Base-by-base conservation (phyloP, 1,284 basidiomycete species). In the Irpex rosettiformis region DNA sequence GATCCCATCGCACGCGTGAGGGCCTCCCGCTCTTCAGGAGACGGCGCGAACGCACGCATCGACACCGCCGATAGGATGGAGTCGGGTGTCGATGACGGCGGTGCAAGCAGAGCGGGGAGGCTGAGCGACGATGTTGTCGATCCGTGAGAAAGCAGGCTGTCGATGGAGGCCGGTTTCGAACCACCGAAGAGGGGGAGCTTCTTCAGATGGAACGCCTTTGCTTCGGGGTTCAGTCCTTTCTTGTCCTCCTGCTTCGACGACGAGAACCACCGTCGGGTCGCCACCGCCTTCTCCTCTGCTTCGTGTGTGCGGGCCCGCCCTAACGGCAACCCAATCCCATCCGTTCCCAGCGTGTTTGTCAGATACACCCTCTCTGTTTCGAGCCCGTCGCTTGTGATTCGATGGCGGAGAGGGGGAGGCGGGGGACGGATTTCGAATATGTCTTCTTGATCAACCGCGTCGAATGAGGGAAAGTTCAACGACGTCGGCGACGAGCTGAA, bases 161-260 rank as follows among this genome's bases (percentile, higher is more conserved):
- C 56, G 52, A 61, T 45, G 59, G 62, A 28, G 54, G 56, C 48
- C 61, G 55, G 54, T 8, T 27, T 13, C 27, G 21, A 22, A 30
- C 40, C 55, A 43, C 52, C 40, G 43, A 57, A 60, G 52, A 57
- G 54, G 49, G 58, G 52, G 58, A 65, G 58, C 62, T 67, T 68
- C 57, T 66, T 70, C 59, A 88, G 76, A 66, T 77, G 86, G 76
- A 94, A 94, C 51, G 84, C 91, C 68, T 93, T 92, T 54, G 91
- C 91, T 69, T 89, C 89, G 1, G 91, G 91, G 70, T 94, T 94
- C 62, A 93, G 79, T 3, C 87, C 84, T 67, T 82, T 88, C 67
- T 78, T 83, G 61, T 81, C 79, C 61, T 72, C 76, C 51, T 45
- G 13, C 43, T 45, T 45, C 63, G 69, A 66, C 18, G 72, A 64